Base-by-base conservation (phyloP, 2,329 filamentous ascomycete genomes). In the Fusarium oligoseptatum region DNA sequence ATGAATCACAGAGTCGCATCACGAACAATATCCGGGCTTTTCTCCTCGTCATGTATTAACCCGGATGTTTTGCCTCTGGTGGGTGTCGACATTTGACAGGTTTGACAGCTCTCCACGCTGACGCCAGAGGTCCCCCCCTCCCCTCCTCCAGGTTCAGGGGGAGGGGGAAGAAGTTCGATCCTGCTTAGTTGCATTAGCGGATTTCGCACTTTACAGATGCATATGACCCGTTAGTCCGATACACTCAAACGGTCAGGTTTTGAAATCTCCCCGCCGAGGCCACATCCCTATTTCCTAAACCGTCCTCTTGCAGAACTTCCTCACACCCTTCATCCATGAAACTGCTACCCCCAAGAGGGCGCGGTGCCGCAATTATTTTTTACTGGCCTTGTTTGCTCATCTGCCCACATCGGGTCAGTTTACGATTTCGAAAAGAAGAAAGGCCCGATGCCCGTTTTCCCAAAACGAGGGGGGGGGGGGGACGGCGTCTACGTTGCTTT, bases 211-310 rank as follows among this genome's bases (percentile, higher is more conserved):
- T 61, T 14, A 11, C 66, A 67, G 22, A 32, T 66, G 64, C 73
- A 75, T 71, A 72, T 32, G 32, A 57, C 69, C 39, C 66, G 20
- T 9, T 76, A 76, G 36, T 1, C 52, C 39, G 60, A 74, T 67
- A 45, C 64, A 27, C 63, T 76, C 74, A 72, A 76, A 76, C 74
- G 74, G 74, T 60, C 36, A 6, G 45, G 29, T 39, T 37, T 34
- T 27, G 6, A 15, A 22, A 55, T 55, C 27, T 52, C 55, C 64
- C 64, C 22, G 32, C 36, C 60, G 34, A 55, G 50, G 50, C 20
- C 10, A 7, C 52, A 58, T 64, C 37, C 37, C 75, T 68, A 77
- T 74, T 78, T 77, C 77, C 77, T 76, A 78, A 76, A 74, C 8
- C 55, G 74, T 78, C 77, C 50, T 68, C 70, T 56, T 78, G 76